Base-by-base conservation (phyloP, 192 early-diverging fungal genomes). In the Backusella parvicylindrica region DNA sequence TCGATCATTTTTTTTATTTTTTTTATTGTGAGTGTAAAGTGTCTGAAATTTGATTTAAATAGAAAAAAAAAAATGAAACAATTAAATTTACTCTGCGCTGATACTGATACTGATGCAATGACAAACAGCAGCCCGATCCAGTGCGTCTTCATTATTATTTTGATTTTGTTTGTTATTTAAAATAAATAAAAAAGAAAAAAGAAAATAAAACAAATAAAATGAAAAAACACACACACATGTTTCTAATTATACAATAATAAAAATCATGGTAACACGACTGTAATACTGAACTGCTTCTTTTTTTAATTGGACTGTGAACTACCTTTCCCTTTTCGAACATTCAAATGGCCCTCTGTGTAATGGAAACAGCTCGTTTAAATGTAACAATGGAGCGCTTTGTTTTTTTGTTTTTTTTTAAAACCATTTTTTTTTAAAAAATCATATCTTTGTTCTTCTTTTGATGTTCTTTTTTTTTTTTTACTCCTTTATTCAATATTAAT, bases 251-350 rank as follows among this genome's bases (percentile, higher is more conserved):
- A 50, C 49, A 50, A 50, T 50, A 56, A 56, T 50, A 56, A 56
- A 56, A 26, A 12, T 26, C 6, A 56, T 12, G 9, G 53, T 60
- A 60, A 28, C 53, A 60, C 53, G 28, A 60, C 3, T 60, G 53
- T 28, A 15, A 43, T 43, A 60, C 53, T 60, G 53, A 60, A 28
- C 23, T 13, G 21, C 53, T 60, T 60, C 53, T 60, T 60, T 60
- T 60, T 60, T 60, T 60, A 60, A 60, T 60, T 60, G 53, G 53
- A 60, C 53, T 60, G 53, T 60, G 53, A 26, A 60, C 53, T 28
- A 28, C 53, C 53, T 60, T 60, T 28, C 53, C 53, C 21, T 60
- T 60, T 60, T 60, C 6, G 23, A 60, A 28, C 26, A 28, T 28
- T 28, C 53, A 28, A 60, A 23, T 60, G 53, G 53, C 53, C 53